phyloP scores from a whole-genome alignment of 2,329 filamentous ascomycete species.

The Aspergillus arachidicola region DNA sequence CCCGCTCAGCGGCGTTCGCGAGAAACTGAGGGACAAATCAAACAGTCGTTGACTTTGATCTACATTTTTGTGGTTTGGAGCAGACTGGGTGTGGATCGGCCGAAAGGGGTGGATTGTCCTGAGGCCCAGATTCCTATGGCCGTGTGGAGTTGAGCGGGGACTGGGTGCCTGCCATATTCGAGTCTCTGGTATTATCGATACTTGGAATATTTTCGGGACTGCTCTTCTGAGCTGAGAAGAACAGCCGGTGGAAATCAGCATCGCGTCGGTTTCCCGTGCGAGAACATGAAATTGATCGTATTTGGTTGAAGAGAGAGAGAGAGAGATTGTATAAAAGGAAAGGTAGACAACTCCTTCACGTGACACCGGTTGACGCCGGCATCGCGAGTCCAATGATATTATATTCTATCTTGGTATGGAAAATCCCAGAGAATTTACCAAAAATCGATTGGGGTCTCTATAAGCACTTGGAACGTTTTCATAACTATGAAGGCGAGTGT shows the following conservation, averaged over 20 bases:
- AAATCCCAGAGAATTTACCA: no score
- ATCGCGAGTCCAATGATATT: no score
- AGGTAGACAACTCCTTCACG: no score
- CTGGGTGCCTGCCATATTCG: not conserved
- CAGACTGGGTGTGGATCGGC: not conserved
- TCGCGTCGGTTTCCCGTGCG: not conserved
- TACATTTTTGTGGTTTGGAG: not conserved
- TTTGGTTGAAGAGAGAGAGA: not conserved
- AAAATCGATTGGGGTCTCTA: no score
- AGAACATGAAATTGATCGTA: not conserved
- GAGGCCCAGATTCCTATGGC: not conserved
- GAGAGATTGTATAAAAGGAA: no score
- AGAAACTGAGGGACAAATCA: not conserved
- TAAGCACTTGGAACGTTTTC: no score
- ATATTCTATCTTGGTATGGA: no score
- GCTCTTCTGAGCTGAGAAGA: not conserved
- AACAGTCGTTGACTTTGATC: not conserved
- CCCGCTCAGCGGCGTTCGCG: slow-evolving; percentile 1
- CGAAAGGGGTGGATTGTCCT: not conserved
- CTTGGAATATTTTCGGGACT: not conserved
- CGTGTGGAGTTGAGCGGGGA: not conserved
- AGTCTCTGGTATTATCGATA: not conserved
- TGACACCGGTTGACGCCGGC: no score
- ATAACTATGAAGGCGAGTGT: no score
- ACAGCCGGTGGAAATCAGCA: not conserved